Evolutionary conservation across 371 early-diverging fungal genomes (phyloP).

Genomic region (Cokeromyces recurvatus): DNA sequence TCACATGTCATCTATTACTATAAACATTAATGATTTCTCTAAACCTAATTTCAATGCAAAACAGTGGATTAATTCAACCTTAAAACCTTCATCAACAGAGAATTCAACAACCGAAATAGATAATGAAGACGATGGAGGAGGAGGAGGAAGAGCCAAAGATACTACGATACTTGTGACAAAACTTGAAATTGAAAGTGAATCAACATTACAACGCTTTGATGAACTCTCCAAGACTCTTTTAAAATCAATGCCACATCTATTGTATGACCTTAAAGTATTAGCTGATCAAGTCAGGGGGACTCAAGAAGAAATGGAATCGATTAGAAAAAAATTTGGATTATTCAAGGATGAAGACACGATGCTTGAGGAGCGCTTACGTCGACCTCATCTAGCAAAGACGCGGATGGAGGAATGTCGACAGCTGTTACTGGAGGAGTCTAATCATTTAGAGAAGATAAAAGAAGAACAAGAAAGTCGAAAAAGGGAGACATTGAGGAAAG

Average conservation of each 20-base stretch:
- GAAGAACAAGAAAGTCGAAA: neutral
- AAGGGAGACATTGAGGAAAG: no score
- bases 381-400: constrained; percentile 63
- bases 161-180: constrained; percentile 56
- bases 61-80: constrained; percentile 57
- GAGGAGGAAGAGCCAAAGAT: constrained; percentile 20
- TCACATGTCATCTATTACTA: constrained; percentile 15
- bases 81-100: constrained; percentile 13
- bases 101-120: neutral
- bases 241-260: constrained; percentile 55
- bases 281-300: constrained; percentile 51
- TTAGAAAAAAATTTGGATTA: constrained; percentile 31
- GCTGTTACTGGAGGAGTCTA: constrained; percentile 4
- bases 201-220: constrained; percentile 48
- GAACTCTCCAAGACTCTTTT: constrained; percentile 45
- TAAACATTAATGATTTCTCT: constrained; percentile 25
- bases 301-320: constrained; percentile 43
- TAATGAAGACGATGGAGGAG: constrained; percentile 6
- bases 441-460: constrained; percentile 2
- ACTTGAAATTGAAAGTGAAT: constrained; percentile 52
- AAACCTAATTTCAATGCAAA: constrained; percentile 57
- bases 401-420: constrained; percentile 60
- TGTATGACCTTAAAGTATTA: constrained; percentile 63
- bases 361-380: constrained; percentile 48
- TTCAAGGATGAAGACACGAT: constrained; percentile 20